phyloP scores from a whole-genome alignment of 2,329 filamentous ascomycete genomes.

The Orbilia ellipsospora region DNA sequence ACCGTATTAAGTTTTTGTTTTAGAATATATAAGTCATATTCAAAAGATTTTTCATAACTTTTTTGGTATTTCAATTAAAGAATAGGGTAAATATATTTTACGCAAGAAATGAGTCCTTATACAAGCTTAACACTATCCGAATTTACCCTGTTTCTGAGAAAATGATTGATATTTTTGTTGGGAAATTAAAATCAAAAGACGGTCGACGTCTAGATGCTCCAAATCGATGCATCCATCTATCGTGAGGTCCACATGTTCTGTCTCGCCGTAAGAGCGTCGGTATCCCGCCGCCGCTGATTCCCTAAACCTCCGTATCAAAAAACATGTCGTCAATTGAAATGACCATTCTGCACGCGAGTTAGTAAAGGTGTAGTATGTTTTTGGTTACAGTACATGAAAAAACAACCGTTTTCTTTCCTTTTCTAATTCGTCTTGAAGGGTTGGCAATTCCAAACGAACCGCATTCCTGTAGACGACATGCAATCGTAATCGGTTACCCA shows the following conservation, averaged over 20 bases:
- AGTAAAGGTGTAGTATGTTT: too few relatives aligned
- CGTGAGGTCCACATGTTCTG: not conserved
- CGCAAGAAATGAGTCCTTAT: not conserved
- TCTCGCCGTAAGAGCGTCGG: conserved; percentile 28
- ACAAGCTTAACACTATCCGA: not conserved
- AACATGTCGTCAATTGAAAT: too few relatives aligned
- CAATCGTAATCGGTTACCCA: conserved; percentile 2
- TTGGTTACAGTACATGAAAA: not conserved
- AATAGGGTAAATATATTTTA: conserved; percentile 13
- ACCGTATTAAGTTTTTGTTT: conserved; percentile 5
- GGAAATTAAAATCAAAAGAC: not conserved
- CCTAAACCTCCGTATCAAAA: too few relatives aligned
- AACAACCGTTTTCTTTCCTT: too few relatives aligned
- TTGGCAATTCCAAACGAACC: not conserved
- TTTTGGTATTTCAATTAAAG: not conserved
- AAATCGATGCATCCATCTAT: too few relatives aligned
- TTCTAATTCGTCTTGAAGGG: too few relatives aligned
- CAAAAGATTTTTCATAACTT: not conserved
- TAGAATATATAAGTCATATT: conserved; percentile 2
- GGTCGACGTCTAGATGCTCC: too few relatives aligned
- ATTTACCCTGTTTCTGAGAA: too few relatives aligned
- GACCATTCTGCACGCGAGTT: too few relatives aligned
- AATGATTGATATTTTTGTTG: conserved; percentile 11
- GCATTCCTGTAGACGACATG: conserved; percentile 8
- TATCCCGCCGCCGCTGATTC: not conserved